Percentiles rank a stretch among this genome's conserved stretches.
phyloP scores from a whole-genome alignment of 805 yeast species.

The Peterozyma toletana region DNA sequence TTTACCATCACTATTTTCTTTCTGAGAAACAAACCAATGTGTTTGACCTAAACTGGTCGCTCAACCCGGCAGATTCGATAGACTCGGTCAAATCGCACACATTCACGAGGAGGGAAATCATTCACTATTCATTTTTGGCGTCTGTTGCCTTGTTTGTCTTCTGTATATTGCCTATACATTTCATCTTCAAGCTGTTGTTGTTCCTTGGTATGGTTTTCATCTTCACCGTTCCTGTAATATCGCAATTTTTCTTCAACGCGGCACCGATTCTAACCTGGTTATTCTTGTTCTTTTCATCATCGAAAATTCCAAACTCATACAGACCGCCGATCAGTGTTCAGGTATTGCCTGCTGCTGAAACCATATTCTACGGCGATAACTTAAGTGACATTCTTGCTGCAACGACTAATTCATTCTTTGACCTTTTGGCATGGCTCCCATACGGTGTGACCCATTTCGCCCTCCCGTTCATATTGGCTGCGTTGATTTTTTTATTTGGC shows the following conservation, averaged over 20 bases:
- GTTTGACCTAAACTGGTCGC: constrained; percentile 7
- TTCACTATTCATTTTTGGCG: constrained; percentile 41
- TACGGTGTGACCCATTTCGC: constrained; percentile 88
- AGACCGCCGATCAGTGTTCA: constrained; percentile 89
- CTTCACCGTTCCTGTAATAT: constrained; percentile 62
- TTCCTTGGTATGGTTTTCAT: constrained; percentile 35
- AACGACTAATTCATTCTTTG: constrained; percentile 55
- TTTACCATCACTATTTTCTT: constrained; percentile 5
- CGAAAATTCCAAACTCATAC: constrained; percentile 63
- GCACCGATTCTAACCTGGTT: constrained; percentile 85
- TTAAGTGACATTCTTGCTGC: constrained; percentile 78
- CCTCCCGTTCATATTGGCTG: constrained; percentile 85
- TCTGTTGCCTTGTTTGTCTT: constrained; percentile 53
- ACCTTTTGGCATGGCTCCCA: constrained; percentile 91
- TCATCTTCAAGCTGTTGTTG: constrained; percentile 25
- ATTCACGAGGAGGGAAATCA: constrained; percentile 4
- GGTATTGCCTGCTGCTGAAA: constrained; percentile 85
- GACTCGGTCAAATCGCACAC: constrained; percentile 1
- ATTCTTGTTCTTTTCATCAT: constrained; percentile 69
- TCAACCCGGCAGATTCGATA: constrained; percentile 2
- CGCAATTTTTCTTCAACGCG: constrained; percentile 79
- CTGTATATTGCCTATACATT: constrained; percentile 46
- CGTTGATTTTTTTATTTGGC: constrained; percentile 72
- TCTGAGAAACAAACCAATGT: constrained; percentile 7
- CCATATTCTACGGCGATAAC: constrained; percentile 87